Percentiles rank a stretch among this genome's conserved stretches.
Evolutionary conservation across 257 asterid species (phyloP).

Genomic region (Buddleja alternifolia): DNA sequence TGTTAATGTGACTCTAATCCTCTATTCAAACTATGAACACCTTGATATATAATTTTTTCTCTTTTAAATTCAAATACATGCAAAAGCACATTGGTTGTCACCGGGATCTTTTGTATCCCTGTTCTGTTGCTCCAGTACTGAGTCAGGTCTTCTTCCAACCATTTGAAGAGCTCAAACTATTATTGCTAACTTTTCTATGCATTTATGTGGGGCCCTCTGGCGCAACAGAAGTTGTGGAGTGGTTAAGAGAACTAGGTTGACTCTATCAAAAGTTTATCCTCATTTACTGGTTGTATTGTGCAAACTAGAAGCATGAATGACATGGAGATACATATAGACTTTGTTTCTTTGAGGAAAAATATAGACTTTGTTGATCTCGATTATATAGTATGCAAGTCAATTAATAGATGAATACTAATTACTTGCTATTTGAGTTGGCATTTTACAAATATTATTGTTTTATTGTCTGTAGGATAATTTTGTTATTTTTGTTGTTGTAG

Average conservation of each 20-base stretch:
- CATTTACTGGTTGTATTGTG: slow-evolving; percentile 22
- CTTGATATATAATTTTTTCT: not conserved
- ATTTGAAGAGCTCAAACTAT: not conserved
- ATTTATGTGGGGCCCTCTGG: not conserved
- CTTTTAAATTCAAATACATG: not conserved
- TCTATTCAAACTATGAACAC: not conserved
- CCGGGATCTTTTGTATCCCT: not conserved
- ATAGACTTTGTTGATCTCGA: not conserved
- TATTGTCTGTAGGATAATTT: not conserved
- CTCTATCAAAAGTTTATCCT: not conserved
- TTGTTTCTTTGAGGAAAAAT: too few species aligned
- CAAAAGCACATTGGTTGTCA: not conserved
- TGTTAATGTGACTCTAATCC: not conserved
- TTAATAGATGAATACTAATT: not conserved
- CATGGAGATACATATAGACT: not conserved
- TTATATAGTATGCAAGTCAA: not conserved
- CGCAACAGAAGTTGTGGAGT: not conserved
- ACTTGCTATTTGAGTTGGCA: slow-evolving; percentile 7
- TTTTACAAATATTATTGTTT: slow-evolving; percentile 5
- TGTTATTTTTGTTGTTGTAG: slow-evolving; percentile 46
- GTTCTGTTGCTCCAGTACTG: not conserved
- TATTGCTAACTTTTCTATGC: not conserved
- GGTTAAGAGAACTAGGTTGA: not conserved
- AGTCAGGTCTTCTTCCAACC: not conserved
- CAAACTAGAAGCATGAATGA: slow-evolving; percentile 1